Percentiles rank a stretch among this genome's conserved stretches.
Evolutionary conservation across 2,329 filamentous ascomycete genomes (phyloP).

Genomic region (Colletotrichum orchidophilum): DNA sequence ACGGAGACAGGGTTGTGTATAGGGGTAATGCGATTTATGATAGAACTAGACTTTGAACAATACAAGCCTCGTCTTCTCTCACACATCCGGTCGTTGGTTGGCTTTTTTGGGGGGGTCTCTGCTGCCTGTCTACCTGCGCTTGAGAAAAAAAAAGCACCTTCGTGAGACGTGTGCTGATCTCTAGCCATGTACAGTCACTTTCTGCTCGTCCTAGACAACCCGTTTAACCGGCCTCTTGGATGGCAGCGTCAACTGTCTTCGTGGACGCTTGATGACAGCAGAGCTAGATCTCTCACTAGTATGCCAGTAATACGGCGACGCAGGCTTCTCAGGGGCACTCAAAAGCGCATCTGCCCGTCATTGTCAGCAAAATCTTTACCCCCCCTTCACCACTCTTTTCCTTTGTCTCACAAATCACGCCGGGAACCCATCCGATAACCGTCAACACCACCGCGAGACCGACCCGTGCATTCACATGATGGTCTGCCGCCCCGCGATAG

Average conservation of each 20-base stretch:
- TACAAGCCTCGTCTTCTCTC: constrained; percentile 31
- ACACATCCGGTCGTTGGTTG: not conserved
- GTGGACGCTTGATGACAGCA: not conserved
- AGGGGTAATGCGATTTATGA: constrained; percentile 28
- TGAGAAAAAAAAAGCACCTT: too few species aligned
- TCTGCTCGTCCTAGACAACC: not conserved
- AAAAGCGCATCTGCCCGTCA: not conserved
- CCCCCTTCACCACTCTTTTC: not conserved
- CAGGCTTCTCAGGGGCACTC: not conserved
- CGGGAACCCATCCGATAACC: not conserved
- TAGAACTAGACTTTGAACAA: constrained; percentile 33
- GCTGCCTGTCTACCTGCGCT: not conserved
- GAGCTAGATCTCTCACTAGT: constrained; percentile 1
- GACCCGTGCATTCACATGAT: not conserved
- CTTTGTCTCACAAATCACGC: not conserved
- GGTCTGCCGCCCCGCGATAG: not conserved
- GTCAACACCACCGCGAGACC: not conserved
- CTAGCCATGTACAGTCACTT: not conserved
- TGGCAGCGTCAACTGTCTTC: not conserved
- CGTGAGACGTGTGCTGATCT: not conserved
- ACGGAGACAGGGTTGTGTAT: not conserved
- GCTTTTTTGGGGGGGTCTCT: too few species aligned
- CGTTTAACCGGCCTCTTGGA: not conserved
- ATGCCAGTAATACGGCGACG: constrained; percentile 5
- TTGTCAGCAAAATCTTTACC: not conserved